A percentile compares a stretch with the other conserved stretches of the same genome.
phyloP scores from a whole-genome alignment of 148 eudicot genomes.

The Cornus controversa region DNA sequence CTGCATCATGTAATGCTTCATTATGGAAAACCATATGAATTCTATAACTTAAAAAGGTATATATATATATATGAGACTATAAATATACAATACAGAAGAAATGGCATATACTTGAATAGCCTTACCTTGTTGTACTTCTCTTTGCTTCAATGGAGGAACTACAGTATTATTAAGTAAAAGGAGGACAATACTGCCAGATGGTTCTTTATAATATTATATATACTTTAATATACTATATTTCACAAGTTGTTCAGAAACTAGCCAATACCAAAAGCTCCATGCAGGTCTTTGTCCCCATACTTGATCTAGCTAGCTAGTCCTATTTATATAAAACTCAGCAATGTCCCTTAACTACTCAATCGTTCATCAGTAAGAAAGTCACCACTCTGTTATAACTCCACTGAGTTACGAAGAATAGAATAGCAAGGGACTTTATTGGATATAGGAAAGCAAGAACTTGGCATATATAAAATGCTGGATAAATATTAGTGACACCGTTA shows the following conservation, averaged over 20 bases:
- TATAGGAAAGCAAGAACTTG: not conserved
- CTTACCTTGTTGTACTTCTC: not conserved
- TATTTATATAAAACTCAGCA: no score
- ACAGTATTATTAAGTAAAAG: no score
- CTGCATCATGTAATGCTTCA: conserved; percentile 2
- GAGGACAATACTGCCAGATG: not conserved
- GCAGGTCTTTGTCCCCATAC: not conserved
- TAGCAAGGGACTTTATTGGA: not conserved
- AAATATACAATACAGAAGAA: not conserved
- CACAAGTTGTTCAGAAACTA: not conserved
- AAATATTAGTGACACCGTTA: no score
- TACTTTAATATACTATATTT: not conserved
- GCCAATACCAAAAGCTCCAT: conserved; percentile 3
- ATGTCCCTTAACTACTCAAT: no score
- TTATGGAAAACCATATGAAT: no score
- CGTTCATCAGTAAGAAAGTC: no score
- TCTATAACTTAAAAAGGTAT: no score
- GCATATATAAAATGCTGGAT: not conserved
- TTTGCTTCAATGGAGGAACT: not conserved
- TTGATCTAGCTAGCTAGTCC: no score
- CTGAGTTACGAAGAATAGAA: no score
- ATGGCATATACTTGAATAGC: not conserved
- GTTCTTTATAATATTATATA: no score
- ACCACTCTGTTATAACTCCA: no score
- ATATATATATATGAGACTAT: not conserved